Evolutionary conservation across 2,329 filamentous ascomycete genomes (phyloP).

Genomic region (Colletotrichum sp.): DNA sequence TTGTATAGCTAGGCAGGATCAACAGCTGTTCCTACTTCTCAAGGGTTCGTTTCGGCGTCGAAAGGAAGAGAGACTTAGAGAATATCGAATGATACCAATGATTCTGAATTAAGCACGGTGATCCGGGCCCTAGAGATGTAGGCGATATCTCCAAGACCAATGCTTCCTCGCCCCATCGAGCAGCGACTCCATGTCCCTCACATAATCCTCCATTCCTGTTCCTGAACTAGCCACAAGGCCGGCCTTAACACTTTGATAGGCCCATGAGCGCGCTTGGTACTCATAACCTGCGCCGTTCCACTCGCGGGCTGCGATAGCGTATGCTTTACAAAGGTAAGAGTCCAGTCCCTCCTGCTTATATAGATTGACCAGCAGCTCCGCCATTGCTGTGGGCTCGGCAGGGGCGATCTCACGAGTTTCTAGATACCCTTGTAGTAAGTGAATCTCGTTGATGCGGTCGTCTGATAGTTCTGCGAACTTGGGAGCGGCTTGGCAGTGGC

Average conservation of each 20-base stretch:
- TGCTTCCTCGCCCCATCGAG: background rate
- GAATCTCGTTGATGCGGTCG: background rate
- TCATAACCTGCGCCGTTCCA: background rate
- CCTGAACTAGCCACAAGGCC: background rate
- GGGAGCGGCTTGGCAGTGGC: background rate
- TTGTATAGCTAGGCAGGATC: no score
- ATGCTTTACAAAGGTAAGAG: background rate
- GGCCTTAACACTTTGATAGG: background rate
- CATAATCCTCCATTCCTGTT: background rate
- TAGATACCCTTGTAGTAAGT: background rate
- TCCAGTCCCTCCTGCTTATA: background rate
- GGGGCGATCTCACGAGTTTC: background rate
- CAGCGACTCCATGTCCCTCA: background rate
- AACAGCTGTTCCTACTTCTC: no score
- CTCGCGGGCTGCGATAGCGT: background rate
- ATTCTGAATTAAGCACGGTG: no score
- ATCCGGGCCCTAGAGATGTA: background rate
- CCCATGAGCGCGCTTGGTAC: background rate
- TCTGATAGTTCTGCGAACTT: background rate
- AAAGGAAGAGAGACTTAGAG: no score
- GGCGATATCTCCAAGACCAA: background rate
- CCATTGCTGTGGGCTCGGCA: background rate
- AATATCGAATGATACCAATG: no score
- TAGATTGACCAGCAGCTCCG: background rate
- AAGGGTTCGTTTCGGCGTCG: no score